Evolutionary conservation across 2,329 filamentous ascomycete genomes (phyloP).

Genomic region (Aspergillus oerlinghausenensis): DNA sequence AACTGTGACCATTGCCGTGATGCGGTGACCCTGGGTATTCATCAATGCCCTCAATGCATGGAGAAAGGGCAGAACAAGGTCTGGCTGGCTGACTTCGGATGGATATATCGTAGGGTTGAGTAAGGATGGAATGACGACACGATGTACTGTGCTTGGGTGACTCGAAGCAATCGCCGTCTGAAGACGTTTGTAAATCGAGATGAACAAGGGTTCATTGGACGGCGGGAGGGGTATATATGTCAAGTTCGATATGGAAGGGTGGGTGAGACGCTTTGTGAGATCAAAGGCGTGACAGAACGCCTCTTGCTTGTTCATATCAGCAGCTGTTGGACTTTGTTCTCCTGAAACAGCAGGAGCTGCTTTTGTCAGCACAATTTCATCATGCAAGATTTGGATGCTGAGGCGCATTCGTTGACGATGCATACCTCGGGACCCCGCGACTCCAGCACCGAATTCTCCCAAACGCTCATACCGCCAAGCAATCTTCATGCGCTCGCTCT

Average conservation of each 20-base stretch:
- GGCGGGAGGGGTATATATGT: conserved; percentile 48
- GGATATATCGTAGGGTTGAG: conserved; percentile 84
- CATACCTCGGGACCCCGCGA: conserved; percentile 58
- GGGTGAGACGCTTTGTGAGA: conserved; percentile 61
- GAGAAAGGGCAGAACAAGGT: conserved; percentile 72
- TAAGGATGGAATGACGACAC: conserved; percentile 77
- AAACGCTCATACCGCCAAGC: conserved; percentile 94
- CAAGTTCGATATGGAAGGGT: conserved; percentile 50
- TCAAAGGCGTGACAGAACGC: conserved; percentile 71
- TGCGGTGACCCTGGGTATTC: conserved; percentile 58
- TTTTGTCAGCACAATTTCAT: conserved; percentile 13
- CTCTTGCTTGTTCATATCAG: conserved; percentile 21
- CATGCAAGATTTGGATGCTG: neutral
- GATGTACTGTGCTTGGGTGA: conserved; percentile 62
- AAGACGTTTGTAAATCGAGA: conserved; percentile 58
- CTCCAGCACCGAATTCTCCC: conserved; percentile 61
- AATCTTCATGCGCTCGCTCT: conserved; percentile 89
- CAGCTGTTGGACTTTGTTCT: conserved; percentile 43
- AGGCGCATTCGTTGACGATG: neutral
- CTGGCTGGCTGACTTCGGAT: conserved; percentile 62
- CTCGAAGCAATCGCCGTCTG: conserved; percentile 54
- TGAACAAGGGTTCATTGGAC: conserved; percentile 53
- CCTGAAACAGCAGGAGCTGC: conserved; percentile 24
- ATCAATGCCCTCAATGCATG: conserved; percentile 73
- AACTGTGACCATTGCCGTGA: conserved; percentile 71